Evolutionary conservation across 495 filamentous ascomycete genomes (phyloP).

Genomic region (Penicillium parvum): DNA sequence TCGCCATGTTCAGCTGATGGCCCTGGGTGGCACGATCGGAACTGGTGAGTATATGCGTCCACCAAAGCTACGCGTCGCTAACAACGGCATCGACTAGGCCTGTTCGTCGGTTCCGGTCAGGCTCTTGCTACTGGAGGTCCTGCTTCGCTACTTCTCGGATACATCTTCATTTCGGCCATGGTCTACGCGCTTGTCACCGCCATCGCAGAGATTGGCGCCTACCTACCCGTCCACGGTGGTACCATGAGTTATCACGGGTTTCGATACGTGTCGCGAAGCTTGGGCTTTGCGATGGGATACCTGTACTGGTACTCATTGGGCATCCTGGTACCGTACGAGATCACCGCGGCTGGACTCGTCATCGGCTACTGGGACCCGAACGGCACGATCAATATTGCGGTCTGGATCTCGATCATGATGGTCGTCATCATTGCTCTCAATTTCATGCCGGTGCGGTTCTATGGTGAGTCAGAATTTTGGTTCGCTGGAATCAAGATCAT

Average conservation of each 20-base stretch:
- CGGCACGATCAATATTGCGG: slow-evolving; percentile 41
- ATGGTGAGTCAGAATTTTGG: slow-evolving; percentile 71
- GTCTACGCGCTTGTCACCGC: slow-evolving; percentile 60
- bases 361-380: slow-evolving; percentile 64
- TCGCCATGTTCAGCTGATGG: slow-evolving; percentile 64
- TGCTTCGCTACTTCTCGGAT: slow-evolving; percentile 61
- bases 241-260: slow-evolving; percentile 56
- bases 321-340: slow-evolving; percentile 65
- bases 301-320: slow-evolving; percentile 58
- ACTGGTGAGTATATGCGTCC: slow-evolving; percentile 43
- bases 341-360: slow-evolving; percentile 66
- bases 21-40: slow-evolving; percentile 66
- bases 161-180: slow-evolving; percentile 53
- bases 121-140: slow-evolving; percentile 57
- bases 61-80: not conserved
- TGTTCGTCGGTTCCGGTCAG: slow-evolving; percentile 53
- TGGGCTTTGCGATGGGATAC: slow-evolving; percentile 62
- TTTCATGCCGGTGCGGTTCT: slow-evolving; percentile 61
- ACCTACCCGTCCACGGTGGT: slow-evolving; percentile 55
- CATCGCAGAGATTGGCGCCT: slow-evolving; percentile 62
- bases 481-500: slow-evolving; percentile 74
- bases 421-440: slow-evolving; percentile 61
- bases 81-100: slow-evolving; percentile 11
- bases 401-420: slow-evolving; percentile 71
- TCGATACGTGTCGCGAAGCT: slow-evolving; percentile 56